Evolutionary conservation across 1,284 basidiomycete species (phyloP).

Genomic region (Schizophyllum amplum): DNA sequence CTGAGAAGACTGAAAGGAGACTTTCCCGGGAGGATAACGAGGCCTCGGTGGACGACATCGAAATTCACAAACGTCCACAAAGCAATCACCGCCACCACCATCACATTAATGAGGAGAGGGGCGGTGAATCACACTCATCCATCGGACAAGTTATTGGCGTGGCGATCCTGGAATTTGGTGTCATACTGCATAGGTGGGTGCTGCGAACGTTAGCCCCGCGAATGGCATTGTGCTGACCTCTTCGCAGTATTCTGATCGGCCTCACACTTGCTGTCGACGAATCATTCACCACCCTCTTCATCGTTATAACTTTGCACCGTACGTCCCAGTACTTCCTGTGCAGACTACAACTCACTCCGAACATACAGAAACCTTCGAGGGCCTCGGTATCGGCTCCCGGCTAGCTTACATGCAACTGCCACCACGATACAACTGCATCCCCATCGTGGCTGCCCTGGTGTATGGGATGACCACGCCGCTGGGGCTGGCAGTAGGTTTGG

Average conservation of each 20-base stretch:
- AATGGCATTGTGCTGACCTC: not conserved
- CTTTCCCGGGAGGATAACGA: constrained; percentile 8
- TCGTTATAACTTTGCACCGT: constrained; percentile 92
- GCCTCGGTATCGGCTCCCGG: constrained; percentile 83
- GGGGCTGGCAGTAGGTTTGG: constrained; percentile 81
- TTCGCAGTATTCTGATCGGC: constrained; percentile 73
- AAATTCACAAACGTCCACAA: not conserved
- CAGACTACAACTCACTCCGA: not conserved
- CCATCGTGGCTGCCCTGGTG: constrained; percentile 54
- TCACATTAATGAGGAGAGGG: constrained; percentile 2
- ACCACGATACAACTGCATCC: constrained; percentile 47
- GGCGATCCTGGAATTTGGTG: constrained; percentile 14
- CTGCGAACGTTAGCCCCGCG: not conserved
- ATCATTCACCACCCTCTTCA: constrained; percentile 78
- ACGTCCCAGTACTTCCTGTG: constrained; percentile 16
- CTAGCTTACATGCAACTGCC: constrained; percentile 71
- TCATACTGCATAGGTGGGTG: constrained; percentile 10
- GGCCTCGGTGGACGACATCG: not conserved
- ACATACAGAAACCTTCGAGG: constrained; percentile 77
- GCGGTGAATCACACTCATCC: constrained; percentile 13
- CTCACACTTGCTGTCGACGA: constrained; percentile 85
- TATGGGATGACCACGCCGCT: constrained; percentile 81
- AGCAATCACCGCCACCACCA: constrained; percentile 3
- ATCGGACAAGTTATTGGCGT: constrained; percentile 23
- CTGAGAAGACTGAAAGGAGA: constrained; percentile 5